Conservation (phyloP, 768 basidiomycete species). For the Leccinum boreale region DNA sequence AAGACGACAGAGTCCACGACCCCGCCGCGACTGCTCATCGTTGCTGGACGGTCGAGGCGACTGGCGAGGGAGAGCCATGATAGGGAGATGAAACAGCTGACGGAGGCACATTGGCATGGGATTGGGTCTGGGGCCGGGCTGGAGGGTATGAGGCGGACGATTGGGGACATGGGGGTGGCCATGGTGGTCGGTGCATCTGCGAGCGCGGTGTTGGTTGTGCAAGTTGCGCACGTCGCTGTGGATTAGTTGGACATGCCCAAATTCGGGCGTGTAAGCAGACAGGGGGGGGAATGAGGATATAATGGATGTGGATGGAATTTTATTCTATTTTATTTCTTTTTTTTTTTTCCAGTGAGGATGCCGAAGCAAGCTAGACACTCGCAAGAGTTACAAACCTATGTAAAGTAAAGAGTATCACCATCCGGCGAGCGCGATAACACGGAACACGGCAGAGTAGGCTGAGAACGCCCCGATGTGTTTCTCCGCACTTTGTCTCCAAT, state of each 20-base stretch:
- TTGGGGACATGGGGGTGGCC: constrained; percentile 85
- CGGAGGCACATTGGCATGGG: constrained; percentile 38
- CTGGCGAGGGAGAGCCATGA: constrained; percentile 70
- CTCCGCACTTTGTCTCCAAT: no score
- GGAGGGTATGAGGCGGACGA: constrained; percentile 60
- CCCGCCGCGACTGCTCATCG: constrained; percentile 46
- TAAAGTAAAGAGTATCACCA: no score
- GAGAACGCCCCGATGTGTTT: no score
- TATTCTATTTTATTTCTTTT: neutral
- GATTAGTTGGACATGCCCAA: neutral
- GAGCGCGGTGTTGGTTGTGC: constrained; percentile 62
- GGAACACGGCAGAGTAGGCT: no score
- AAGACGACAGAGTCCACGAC: constrained; percentile 22
- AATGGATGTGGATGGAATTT: neutral
- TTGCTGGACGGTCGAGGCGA: constrained; percentile 74
- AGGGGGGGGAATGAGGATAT: neutral
- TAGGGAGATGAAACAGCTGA: constrained; percentile 61
- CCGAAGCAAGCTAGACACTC: no score
- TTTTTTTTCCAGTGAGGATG: neutral
- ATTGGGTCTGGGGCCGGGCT: neutral
- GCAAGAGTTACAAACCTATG: no score
- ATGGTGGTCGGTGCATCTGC: constrained; percentile 62
- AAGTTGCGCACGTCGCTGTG: constrained; percentile 43
- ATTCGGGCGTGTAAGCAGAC: neutral
- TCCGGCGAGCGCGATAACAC: no score